Evolutionary conservation across 2,329 filamentous ascomycete genomes (phyloP), one percentile per base, ranked within the genome.

Genomic region (Fusarium succisae): DNA sequence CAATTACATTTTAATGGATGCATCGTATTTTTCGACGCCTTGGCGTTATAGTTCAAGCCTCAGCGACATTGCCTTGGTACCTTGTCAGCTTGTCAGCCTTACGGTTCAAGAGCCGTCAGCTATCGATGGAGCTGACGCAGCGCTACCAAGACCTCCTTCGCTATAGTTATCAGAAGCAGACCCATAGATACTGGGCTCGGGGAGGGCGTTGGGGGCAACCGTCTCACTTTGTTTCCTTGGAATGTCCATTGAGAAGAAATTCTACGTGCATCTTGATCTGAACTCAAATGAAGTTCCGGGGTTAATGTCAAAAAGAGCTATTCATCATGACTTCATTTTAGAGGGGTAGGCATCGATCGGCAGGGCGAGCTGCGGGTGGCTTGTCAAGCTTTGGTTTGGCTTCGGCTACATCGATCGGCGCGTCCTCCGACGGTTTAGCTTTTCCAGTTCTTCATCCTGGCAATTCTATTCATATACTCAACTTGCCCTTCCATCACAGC

Each of bases 1-100:
- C n/a, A 48, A 11, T 20, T 14, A 5, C 10, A 10, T 15, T 3
- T n/a, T 12, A 12, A 41, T 48, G 65, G 61, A 18, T 64, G 61
- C 53, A 66, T 68, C 65, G 65, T 68, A 66, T 68, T 66, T 35
- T 10, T 38, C 39, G 47, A 37, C 61, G 53, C 65, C 61, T 53
- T 47, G 65, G 61, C 61, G 65, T 53, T 66, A 43, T n/a, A 44
- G 32, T 53, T 68, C 14, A n/a, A 56, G 44, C 26, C 37, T 6
- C 22, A 4, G 8, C 43, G 12, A 10, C 22, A 37, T 14, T 11
- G 1, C 14, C 9, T 8, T 17, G 13, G n/a, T 43, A n/a, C 30
- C 17, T 28, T 24, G 24, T 38, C 63, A 24, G 59, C 43, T 24
- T 28, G 12, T 28, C 63, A 64, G 50, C 43, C 59, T 17, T 66